Evolutionary conservation across 129 eudicot species (phyloP).

Genomic region (Arctium minus): DNA sequence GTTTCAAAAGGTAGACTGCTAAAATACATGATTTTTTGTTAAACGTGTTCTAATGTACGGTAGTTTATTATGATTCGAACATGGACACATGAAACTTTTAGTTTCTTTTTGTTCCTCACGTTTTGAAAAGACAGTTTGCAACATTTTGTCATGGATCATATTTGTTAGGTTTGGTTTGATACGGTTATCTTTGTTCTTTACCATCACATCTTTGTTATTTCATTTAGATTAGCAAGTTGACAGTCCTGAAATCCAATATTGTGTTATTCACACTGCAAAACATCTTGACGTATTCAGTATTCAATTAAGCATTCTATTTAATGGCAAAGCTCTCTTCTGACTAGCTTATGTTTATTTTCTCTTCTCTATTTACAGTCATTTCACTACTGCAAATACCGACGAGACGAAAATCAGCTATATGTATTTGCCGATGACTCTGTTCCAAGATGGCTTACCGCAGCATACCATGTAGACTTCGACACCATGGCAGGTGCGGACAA

Average conservation of each 20-base stretch:
- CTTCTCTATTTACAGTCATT: slow-evolving; percentile 59
- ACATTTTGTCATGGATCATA: too few species aligned
- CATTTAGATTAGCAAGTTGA: not conserved
- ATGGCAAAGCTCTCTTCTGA: slow-evolving; percentile 5
- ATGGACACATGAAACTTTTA: too few species aligned
- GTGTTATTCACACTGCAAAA: not conserved
- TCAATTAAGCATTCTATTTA: not conserved
- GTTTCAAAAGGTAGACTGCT: too few species aligned
- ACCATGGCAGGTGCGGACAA: slow-evolving; percentile 98
- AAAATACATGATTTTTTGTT: too few species aligned
- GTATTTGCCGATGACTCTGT: slow-evolving; percentile 97
- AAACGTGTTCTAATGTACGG: too few species aligned
- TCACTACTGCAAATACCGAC: slow-evolving; percentile 96
- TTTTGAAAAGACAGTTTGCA: too few species aligned
- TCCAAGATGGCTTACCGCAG: slow-evolving; percentile 92
- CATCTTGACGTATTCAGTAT: not conserved
- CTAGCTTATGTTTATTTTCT: not conserved
- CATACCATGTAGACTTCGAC: slow-evolving; percentile 93
- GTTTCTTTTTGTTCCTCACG: too few species aligned
- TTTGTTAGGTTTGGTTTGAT: too few species aligned
- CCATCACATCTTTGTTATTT: not conserved
- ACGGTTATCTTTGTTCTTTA: too few species aligned
- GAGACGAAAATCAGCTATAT: slow-evolving; percentile 93
- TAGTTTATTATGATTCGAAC: too few species aligned
- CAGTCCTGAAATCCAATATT: not conserved